Evolutionary conservation across 768 basidiomycete genomes (phyloP), one percentile per base, ranked within the genome.

Genomic region (Suillus hirtellus): DNA sequence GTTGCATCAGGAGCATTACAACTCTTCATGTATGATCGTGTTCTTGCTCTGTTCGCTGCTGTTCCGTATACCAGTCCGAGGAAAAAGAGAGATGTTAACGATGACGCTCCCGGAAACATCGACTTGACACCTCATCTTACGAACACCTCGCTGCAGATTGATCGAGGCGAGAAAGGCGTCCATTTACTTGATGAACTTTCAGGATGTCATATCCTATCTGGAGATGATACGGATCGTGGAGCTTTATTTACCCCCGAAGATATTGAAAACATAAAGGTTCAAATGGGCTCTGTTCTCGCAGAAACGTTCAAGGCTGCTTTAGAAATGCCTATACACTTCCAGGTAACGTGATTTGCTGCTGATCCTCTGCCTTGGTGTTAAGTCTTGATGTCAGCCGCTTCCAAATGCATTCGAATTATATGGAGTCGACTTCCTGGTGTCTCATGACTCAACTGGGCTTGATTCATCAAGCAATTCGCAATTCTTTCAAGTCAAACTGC

Each of bases 391-490:
- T 44, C 72, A 97, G 92, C 84, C 91, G 1, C 73, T 95, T 24
- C 89, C 92, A 1, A 98, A 98, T 72, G 93, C 92, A 0, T 99
- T 98, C 71, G 96, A 99, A 73, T 84, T 99, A 17, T 99, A 89
- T 70, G 97, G 97, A 0, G 84, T 92, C n/a, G 97, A 99, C 74
- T 90, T 99, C 64, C 80, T 99, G 15, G 83, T 98, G 63, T 82
- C 82, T 60, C 84, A 84, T 70, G 68, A 65, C 56, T 66, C 66
- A 58, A 61, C 55, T 5, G 62, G 64, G 19, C 61, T 73, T 1
- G 63, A 63, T 6, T 42, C 40, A 7, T 42, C 12, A 42, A 27
- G 21, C 17, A n/a, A 53, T 1, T 21, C 54, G 14, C 61, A 60
- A 7, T 70, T 73, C 9, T 83, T 86, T 61, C 81, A 85, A 65